A percentile compares a stretch with the other conserved stretches of the same genome.
Conservation (phyloP, 2,329 filamentous ascomycete species). For the Cryphonectria radicalis region DNA sequence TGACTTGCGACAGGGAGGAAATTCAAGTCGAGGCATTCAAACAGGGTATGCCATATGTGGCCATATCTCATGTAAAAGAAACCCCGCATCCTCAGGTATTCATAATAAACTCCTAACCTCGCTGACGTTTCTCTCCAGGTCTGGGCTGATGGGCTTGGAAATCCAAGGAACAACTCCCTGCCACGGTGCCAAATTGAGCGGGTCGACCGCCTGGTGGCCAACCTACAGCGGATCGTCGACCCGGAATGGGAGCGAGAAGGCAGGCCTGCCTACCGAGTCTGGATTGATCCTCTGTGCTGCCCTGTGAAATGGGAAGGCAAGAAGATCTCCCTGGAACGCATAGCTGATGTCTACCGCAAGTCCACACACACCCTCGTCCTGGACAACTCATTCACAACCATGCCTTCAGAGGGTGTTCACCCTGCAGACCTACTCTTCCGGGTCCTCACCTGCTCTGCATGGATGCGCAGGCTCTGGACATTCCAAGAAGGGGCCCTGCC, state of each 20-base stretch:
- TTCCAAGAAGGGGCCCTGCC: conserved; percentile 40
- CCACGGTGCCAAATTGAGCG: not conserved
- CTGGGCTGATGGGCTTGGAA: not conserved
- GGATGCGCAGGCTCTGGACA: conserved; percentile 47
- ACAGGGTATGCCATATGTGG: not conserved
- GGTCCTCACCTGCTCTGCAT: conserved; percentile 40
- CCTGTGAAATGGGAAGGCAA: conserved; percentile 35
- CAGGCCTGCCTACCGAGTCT: conserved; percentile 33
- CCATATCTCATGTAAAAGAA: not conserved
- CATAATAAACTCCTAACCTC: not conserved
- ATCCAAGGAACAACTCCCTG: not conserved
- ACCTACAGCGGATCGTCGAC: conserved; percentile 25
- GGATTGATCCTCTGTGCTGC: conserved; percentile 43
- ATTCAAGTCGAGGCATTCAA: not conserved
- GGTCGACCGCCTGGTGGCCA: conserved; percentile 18
- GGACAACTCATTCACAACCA: conserved; percentile 38
- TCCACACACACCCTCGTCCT: conserved; percentile 41
- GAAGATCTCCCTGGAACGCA: conserved; percentile 38
- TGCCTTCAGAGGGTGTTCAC: conserved; percentile 27
- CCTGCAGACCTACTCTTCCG: conserved; percentile 37
- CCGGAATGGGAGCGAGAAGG: not conserved
- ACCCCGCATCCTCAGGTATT: not conserved
- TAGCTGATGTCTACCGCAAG: conserved; percentile 40
- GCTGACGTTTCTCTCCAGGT: not conserved
- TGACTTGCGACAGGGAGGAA: not conserved